Evolutionary conservation across 768 basidiomycete genomes (phyloP).

Genomic region (Cystofilobasidium bisporidii): DNA sequence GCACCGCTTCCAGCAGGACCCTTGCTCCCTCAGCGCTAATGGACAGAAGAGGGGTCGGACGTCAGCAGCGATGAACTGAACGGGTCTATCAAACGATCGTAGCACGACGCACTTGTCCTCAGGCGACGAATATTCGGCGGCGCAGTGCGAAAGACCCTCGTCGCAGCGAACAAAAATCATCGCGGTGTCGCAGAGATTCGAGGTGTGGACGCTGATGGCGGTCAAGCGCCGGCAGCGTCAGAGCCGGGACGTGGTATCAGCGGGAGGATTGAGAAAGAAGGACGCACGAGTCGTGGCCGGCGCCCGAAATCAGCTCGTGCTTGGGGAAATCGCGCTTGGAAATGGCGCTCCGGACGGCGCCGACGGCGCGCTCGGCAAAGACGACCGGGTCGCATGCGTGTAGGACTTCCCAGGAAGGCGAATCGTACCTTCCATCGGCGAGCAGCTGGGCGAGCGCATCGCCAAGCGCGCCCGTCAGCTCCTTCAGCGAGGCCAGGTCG

Average conservation of each 20-base stretch:
- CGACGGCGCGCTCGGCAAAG: neutral
- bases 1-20: slow-evolving; percentile 13
- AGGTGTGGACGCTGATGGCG: neutral
- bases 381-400: neutral
- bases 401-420: neutral
- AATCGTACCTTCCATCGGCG: neutral
- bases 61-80: too few species aligned
- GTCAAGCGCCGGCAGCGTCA: neutral
- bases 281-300: neutral
- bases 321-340: neutral
- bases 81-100: neutral
- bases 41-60: neutral
- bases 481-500: slow-evolving; percentile 1
- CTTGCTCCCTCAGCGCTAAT: slow-evolving; percentile 1
- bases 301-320: slow-evolving; percentile 2
- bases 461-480: slow-evolving; percentile 10
- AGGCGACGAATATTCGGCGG: slow-evolving; percentile 25
- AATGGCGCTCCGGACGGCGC: neutral
- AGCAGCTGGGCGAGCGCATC: neutral
- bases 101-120: slow-evolving; percentile 6
- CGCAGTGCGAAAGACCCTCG: slow-evolving; percentile 28
- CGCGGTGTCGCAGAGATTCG: neutral
- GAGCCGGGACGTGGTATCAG: neutral
- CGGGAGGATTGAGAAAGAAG: neutral
- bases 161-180: slow-evolving; percentile 25